Base-by-base conservation (phyloP, 164 flowering plant genomes). In the Malania oleifera region DNA sequence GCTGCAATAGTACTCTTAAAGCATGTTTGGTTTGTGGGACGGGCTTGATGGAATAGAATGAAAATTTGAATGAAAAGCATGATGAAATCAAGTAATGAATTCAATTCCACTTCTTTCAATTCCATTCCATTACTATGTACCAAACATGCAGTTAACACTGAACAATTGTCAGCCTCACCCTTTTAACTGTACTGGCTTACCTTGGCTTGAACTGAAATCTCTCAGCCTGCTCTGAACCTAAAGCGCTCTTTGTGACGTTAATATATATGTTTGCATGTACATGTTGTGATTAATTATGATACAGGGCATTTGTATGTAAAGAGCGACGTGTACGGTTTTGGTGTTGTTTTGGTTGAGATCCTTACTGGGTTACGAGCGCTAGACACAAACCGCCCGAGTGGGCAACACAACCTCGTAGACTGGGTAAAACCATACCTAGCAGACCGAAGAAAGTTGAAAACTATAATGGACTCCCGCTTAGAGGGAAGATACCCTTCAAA, bases 321-420 rank as follows among this genome's bases (percentile, higher is more conserved):
- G 75, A 91, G 96, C 9, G 97, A 91, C 46, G 91, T 87, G 2
- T 91, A 87, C 52, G 91, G 89, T 8, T 91, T 87, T 64, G 97
- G 97, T 0, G 96, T 91, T 17, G 91, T 91, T 1, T 59, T 91
- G 58, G 77, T 86, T 1, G 97, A 91, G 74, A 79, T 88, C 57
- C 59, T 91, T 14, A 80, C 91, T 0, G 93, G 93, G 13, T 60
- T 76, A 54, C 76, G 89, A 18, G 93, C 91, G 31, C 71, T 81
- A 0, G 97, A 91, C 63, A 48, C 73, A 18, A 80, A 70, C 50
- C 87, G 96, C n/a, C 96, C 96, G 1, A 57, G 56, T 29, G 78
- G 79, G 58, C 78, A 77, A 59, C 81, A 77, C 8, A 80, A 74
- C 48, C 64, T 91, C 60, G 77, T 74, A n/a, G 97, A 86, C 10